Percentiles rank a stretch among this genome's conserved stretches.
Evolutionary conservation across 805 yeast species (phyloP).

Genomic region (Candida caryicola): DNA sequence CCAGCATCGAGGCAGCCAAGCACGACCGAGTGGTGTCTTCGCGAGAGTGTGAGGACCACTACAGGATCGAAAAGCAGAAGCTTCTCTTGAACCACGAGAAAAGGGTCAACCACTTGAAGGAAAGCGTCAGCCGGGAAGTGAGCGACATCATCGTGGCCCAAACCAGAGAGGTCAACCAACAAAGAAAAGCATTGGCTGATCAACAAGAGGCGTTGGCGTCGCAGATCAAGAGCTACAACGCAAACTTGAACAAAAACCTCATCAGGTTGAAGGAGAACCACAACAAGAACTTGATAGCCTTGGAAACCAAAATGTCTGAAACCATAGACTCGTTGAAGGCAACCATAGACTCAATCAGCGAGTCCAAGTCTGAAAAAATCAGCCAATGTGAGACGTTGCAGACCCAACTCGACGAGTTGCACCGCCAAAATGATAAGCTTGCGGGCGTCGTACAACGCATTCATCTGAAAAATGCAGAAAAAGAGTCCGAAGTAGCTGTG

Average conservation of each 20-base stretch:
- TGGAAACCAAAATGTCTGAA: slow-evolving; percentile 16
- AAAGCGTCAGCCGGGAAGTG: slow-evolving; percentile 28
- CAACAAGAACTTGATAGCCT: slow-evolving; percentile 15
- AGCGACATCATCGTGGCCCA: slow-evolving; percentile 36
- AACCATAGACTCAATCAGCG: slow-evolving; percentile 10
- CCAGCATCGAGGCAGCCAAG: slow-evolving; percentile 2
- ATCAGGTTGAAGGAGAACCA: slow-evolving; percentile 25
- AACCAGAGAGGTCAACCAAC: slow-evolving; percentile 25
- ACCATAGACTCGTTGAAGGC: slow-evolving; percentile 10
- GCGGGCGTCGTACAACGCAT: slow-evolving; percentile 1
- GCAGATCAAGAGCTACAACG: slow-evolving; percentile 10
- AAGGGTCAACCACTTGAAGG: slow-evolving; percentile 27
- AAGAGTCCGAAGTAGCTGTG: slow-evolving; percentile 15
- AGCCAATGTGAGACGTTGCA: slow-evolving; percentile 8
- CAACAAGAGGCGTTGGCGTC: slow-evolving; percentile 15
- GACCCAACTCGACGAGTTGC: slow-evolving; percentile 4
- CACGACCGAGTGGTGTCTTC: slow-evolving; percentile 6
- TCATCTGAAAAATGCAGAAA: slow-evolving; percentile 8
- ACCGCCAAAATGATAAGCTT: slow-evolving; percentile 2
- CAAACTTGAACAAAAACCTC: slow-evolving; percentile 21
- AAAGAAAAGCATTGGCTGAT: slow-evolving; percentile 17
- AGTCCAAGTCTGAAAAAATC: slow-evolving; percentile 3
- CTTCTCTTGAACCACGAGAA: slow-evolving; percentile 23
- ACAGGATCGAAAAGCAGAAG: slow-evolving; percentile 8
- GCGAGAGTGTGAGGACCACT: slow-evolving; percentile 6